Base-by-base conservation (phyloP, 106 monocot genomes). In the Allium cepa region DNA sequence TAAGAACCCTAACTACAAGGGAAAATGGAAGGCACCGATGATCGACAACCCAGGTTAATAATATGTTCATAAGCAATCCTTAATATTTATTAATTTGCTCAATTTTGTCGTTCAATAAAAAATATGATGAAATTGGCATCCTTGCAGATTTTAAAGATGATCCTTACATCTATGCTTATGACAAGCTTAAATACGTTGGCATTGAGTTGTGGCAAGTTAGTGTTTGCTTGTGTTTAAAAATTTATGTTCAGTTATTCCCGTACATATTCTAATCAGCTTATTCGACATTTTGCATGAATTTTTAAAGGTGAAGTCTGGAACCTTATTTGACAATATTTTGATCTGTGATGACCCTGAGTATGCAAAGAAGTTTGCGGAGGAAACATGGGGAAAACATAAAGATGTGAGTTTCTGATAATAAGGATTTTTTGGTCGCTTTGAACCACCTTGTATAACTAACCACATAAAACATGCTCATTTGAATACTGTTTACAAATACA, bases 261-360 rank as follows among this genome's bases (percentile, higher is more conserved):
- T 65, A 48, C 49, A 64, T 16, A 11, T 4, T 2, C 56, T 58
- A 51, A 50, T 46, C 47, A 47, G 17, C 47, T 7, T 49, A 64
- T 65, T 49, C 13, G 18, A 10, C 79, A 88, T 26, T 5, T 53
- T 36, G 22, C 45, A 17, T 57, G 27, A 62, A 26, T 75, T 27
- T 49, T 8, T 28, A 8, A 79, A 89, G 89, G 89, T 85, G 13
- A 90, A 85, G 80, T 85, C 89, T 11, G 89, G 89, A 72, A 82
- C 89, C 16, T 71, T 90, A 46, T 90, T 90, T 62, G 82, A 85
- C 74, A 97, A 96, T 59, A 71, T 97, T 71, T 71, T 97, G 16
- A 75, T 97, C 7, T 80, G 76, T 46, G 84, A 97, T 65, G 87
- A 92, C 57, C 86, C 97, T 50, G 92, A 92, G 62, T 97, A 92